These are phyloP conservation scores for Rhizophora mangle DNA, from an alignment of 345 rosid species.

Conservation along the genomic window DNA sequence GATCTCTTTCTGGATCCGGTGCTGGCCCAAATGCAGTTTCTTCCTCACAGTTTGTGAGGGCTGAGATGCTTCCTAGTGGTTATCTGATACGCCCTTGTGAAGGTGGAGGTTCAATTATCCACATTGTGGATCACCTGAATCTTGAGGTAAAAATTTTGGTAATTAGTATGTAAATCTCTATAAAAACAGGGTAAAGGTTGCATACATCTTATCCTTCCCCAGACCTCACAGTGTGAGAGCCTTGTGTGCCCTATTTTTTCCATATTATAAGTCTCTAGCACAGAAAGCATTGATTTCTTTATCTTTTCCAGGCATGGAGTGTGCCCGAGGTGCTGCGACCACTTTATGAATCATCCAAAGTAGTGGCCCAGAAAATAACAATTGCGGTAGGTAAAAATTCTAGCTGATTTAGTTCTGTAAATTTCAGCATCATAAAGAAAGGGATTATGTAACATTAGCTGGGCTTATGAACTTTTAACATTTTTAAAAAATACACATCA, in stretches of 20 bases:
- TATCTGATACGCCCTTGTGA: constrained; percentile 94
- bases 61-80: constrained; percentile 95
- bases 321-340: constrained; percentile 98
- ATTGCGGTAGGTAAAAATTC: constrained; percentile 61
- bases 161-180: background rate
- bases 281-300: background rate
- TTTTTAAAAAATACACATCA: no score
- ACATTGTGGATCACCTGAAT: constrained; percentile 93
- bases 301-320: constrained; percentile 73
- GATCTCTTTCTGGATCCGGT: constrained; percentile 96
- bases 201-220: no score
- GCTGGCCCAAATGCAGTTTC: constrained; percentile 78
- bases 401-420: background rate
- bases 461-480: no score
- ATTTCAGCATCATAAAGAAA: background rate
- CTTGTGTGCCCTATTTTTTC: no score
- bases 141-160: constrained; percentile 57
- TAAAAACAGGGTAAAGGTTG: no score
- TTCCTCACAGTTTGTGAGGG: constrained; percentile 91
- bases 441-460: background rate
- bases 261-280: background rate
- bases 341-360: constrained; percentile 88
- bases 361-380: constrained; percentile 90
- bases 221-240: no score
- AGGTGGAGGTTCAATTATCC: constrained; percentile 98